Percentiles rank a stretch among this genome's conserved stretches.
These are phyloP conservation scores for Yamadazyma taylorii DNA, from an alignment of 1,139 yeast species.

Conservation along the genomic window DNA sequence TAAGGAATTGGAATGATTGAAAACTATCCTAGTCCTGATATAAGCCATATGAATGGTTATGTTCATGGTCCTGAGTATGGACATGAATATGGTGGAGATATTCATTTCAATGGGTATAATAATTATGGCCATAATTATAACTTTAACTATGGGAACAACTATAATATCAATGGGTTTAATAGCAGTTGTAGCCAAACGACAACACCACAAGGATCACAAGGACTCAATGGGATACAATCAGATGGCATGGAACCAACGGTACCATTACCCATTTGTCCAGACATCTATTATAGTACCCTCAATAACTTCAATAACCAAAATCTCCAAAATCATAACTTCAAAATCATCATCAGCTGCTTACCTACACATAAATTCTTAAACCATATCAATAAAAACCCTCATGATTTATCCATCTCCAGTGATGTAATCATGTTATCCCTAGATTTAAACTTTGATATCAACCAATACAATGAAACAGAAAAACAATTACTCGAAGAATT, in stretches of 20 bases:
- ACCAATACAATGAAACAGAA: constrained; percentile 20
- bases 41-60: no score
- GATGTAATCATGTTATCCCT: constrained; percentile 41
- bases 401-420: constrained; percentile 29
- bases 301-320: constrained; percentile 12
- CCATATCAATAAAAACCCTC: constrained; percentile 18
- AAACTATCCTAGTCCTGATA: constrained; percentile 11
- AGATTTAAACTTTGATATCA: constrained; percentile 35
- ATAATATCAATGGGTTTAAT: constrained; percentile 2
- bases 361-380: constrained; percentile 33
- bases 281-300: constrained; percentile 14
- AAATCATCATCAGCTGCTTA: constrained; percentile 44
- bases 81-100: not conserved
- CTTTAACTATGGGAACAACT: not conserved
- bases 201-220: no score
- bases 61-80: no score
- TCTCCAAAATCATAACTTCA: constrained; percentile 29
- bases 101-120: no score
- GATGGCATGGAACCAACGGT: no score
- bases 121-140: no score
- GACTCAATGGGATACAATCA: no score
- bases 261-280: constrained; percentile 13
- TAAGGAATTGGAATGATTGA: constrained; percentile 8
- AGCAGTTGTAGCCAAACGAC: constrained; percentile 3
- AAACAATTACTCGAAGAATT: constrained; percentile 25